Base-by-base conservation (phyloP, 176 grass and related monocot genomes). In the Musa itinerans region DNA sequence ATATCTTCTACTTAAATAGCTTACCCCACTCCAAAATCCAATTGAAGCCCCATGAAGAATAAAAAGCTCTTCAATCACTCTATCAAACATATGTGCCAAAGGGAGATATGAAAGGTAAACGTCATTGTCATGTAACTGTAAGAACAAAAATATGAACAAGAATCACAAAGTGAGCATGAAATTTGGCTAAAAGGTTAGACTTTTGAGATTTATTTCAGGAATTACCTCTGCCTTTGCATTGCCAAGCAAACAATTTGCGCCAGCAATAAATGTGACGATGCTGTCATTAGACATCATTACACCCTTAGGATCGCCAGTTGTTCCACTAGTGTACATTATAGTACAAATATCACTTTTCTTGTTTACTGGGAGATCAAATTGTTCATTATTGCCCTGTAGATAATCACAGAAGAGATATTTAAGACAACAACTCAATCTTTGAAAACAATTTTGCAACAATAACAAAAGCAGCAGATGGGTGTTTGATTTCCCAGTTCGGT, bases 291-390 rank as follows among this genome's bases (percentile, higher is more conserved):
- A 89, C 85, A 98, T 56, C 88, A 98, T 75, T 22, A 98, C 94
- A 54, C 90, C 94, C 83, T 98, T 98, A 52, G 94, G 94, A 29
- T 98, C 90, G 70, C 94, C 94, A 56, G 94, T 98, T 71, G 94
- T 98, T 75, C 94, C 90, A 11, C 94, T 97, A 53, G 94, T 98
- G 81, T 98, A 98, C 94, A 98, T 98, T 79, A 93, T 87, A 0
- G 84, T 93, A 63, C 85, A 93, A 56, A 98, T 87, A 75, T 98
- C 94, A 14, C 88, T 82, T 79, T 72, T 93, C 62, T 91, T 90
- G 77, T 88, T 83, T 84, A 83, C 84, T 54, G 88, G 94, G 69
- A 98, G 83, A 89, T 91, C 75, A 91, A 89, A 75, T 54, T 87
- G 76, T 79, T 82, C 68, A 29, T 50, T 72, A 24, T 79, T 78